Percentiles rank a stretch among this genome's conserved stretches.
Conservation (phyloP, 805 yeast genomes). For the Sporopachydermia lactativora region DNA sequence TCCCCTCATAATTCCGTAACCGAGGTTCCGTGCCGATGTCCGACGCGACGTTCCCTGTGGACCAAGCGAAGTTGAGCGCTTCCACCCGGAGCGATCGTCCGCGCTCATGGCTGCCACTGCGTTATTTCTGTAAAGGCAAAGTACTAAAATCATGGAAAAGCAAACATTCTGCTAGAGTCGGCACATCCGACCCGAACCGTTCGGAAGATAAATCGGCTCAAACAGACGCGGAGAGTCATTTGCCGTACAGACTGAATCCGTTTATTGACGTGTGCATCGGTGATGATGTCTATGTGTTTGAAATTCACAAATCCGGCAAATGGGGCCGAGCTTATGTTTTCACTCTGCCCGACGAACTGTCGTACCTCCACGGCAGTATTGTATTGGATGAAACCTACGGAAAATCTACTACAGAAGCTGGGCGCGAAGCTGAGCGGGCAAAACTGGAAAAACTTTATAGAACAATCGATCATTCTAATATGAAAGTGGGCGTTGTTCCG, state of each 20-base stretch:
- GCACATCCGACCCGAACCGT: not conserved
- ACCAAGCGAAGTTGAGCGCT: no score
- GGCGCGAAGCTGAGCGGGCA: not conserved
- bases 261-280: conserved; percentile 23
- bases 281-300: conserved; percentile 66
- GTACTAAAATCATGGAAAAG: not conserved
- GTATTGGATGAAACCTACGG: not conserved
- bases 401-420: not conserved
- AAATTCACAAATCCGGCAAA: conserved; percentile 32
- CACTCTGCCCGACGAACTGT: conserved; percentile 33
- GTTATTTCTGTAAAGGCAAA: not conserved
- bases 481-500: conserved; percentile 48
- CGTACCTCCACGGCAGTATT: not conserved
- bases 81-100: no score
- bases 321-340: conserved; percentile 78
- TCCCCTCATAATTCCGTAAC: no score
- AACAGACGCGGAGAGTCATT: no score
- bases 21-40: no score
- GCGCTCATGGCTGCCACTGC: not conserved
- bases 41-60: no score
- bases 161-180: not conserved
- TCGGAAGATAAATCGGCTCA: no score
- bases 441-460: not conserved
- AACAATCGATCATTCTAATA: conserved; percentile 14
- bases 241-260: not conserved